Evolutionary conservation across 306 rosid genomes (phyloP).

Genomic region (Quercus agrifolia): DNA sequence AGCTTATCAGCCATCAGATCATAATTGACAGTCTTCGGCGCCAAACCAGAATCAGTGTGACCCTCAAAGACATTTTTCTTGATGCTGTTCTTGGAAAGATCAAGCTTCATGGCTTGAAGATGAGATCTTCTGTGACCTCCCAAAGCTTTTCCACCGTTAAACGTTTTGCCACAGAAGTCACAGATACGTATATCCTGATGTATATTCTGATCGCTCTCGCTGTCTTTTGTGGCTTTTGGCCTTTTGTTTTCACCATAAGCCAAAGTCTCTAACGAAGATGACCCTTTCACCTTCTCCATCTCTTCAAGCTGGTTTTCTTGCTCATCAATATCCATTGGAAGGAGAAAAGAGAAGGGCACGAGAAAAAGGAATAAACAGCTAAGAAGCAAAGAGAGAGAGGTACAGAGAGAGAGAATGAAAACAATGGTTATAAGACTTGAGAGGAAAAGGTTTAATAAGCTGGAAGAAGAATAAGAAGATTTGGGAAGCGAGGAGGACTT

Average conservation of each 20-base stretch:
- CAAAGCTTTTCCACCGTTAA: conserved; percentile 21
- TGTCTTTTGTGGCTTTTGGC: neutral
- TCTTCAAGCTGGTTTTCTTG: neutral
- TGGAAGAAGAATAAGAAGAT: neutral
- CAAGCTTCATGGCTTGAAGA: neutral
- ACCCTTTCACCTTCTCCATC: neutral
- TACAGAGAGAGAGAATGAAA: neutral
- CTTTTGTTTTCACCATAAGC: neutral
- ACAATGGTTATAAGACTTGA: neutral
- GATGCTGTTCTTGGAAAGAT: neutral
- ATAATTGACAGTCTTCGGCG: no score
- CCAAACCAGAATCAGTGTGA: no score
- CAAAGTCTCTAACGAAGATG: neutral
- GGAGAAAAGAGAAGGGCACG: neutral
- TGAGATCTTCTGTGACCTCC: conserved; percentile 34
- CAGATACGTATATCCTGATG: neutral
- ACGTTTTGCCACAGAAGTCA: conserved; percentile 20
- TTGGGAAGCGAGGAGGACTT: neutral
- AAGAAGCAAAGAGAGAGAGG: neutral
- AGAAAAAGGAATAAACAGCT: no score
- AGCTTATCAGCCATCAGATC: no score
- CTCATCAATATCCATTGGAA: neutral
- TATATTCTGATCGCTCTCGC: neutral
- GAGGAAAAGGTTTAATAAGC: neutral
- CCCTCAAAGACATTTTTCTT: neutral